Base-by-base conservation (phyloP, 2,329 filamentous ascomycete species). In the Raffaelea albimanens region DNA sequence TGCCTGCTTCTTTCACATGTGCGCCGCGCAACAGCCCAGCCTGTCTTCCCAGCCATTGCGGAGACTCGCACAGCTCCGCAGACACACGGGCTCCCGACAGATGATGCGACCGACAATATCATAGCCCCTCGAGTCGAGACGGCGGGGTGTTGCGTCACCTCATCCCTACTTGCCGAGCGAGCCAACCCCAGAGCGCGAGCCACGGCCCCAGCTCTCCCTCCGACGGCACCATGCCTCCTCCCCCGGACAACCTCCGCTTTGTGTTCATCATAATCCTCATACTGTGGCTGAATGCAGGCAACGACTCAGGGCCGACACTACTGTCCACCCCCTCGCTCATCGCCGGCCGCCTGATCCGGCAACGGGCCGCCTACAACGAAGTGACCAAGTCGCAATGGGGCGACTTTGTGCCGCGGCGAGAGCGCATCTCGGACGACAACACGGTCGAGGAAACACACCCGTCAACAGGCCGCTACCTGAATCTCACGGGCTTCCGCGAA, bases 401-500 rank as follows among this genome's bases (percentile, higher is more conserved):
- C 44, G 78, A 82, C 59, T 83, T 83, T 59, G 56, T 64, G 16
- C 78, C 78, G 11, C 60, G 56, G 49, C 54, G 38, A 57, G 54
- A 38, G 52, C 25, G 13, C 25, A 29, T 29, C 25, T 53, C 46
- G 56, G 36, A 29, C 2, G 21, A 18, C 55, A 21, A 59, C 62
- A 56, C 55, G 11, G 56, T 60, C 38, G 59, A 59, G 45, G 52
- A 57, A 38, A 53, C 44, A 34, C 16, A n/a, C 5, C 40, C 2
- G 44, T 19, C 14, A 20, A 42, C 21, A 18, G 50, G 57, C 19
- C 67, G 64, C 21, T 82, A 73, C 52, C 65, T 89, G 50, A 87
- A 88, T 56, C 68, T 95, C 45, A 86, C 86, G 2, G 91, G 91
- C 1, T 82, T 94, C 52, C 77, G 85, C 43, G 68, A 79, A 42